These are phyloP conservation scores for Xylaria curta DNA, from an alignment of 495 filamentous ascomycete genomes.

Conservation along the genomic window DNA sequence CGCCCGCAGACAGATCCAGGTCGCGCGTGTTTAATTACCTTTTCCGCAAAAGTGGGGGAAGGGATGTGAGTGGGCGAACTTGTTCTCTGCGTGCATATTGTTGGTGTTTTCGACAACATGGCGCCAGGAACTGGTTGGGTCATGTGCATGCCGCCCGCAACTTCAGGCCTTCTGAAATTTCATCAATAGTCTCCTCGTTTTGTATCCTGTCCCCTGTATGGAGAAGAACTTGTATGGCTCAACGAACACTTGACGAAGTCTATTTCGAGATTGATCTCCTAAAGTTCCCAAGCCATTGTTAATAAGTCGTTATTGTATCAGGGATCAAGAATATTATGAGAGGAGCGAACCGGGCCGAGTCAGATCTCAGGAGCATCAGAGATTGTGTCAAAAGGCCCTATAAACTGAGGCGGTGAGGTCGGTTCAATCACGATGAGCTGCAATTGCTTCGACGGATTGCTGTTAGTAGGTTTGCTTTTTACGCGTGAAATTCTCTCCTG, in stretches of 20 bases:
- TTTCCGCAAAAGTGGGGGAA: slow-evolving; percentile 33
- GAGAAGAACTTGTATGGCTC: slow-evolving; percentile 10
- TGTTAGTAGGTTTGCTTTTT: slow-evolving; percentile 11
- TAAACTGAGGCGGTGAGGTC: neutral
- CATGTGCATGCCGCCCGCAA: slow-evolving; percentile 37
- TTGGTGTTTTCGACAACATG: slow-evolving; percentile 44
- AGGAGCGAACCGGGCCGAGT: neutral
- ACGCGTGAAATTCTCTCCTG: neutral
- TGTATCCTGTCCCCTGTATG: neutral
- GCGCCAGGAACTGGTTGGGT: slow-evolving; percentile 36
- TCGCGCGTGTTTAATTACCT: slow-evolving; percentile 33
- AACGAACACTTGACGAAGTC: neutral
- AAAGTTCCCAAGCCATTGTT: neutral
- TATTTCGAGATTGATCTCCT: neutral
- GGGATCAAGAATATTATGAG: neutral
- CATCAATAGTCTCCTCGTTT: neutral
- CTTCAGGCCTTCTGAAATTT: neutral
- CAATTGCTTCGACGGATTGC: neutral
- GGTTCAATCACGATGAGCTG: neutral
- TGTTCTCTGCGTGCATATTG: slow-evolving; percentile 41
- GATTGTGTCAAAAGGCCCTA: neutral
- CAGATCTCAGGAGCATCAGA: neutral
- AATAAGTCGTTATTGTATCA: neutral
- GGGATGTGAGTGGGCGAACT: slow-evolving; percentile 39
- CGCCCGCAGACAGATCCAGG: slow-evolving; percentile 30